These are phyloP conservation scores for Aspergillus sparsus DNA, from an alignment of 495 filamentous ascomycete species.

Conservation along the genomic window DNA sequence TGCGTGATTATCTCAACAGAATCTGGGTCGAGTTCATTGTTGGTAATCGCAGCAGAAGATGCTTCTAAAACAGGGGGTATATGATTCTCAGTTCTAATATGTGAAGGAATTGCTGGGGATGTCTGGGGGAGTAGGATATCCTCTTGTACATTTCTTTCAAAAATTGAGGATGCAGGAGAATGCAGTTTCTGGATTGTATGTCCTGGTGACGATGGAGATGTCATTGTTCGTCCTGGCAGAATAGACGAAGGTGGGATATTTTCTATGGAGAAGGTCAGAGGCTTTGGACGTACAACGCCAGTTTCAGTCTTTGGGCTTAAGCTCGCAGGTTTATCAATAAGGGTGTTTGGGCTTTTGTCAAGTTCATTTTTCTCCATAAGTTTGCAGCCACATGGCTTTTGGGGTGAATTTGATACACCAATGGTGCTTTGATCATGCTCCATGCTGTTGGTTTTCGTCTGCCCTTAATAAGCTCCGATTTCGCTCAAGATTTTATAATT, in stretches of 20 bases:
- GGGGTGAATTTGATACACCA: neutral
- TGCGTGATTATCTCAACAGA: slow-evolving; percentile 18
- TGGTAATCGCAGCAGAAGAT: slow-evolving; percentile 18
- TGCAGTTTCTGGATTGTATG: slow-evolving; percentile 1
- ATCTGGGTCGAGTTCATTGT: slow-evolving; percentile 15
- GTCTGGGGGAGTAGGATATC: slow-evolving; percentile 18
- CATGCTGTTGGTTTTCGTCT: neutral
- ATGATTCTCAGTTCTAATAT: slow-evolving; percentile 22
- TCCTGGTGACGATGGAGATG: slow-evolving; percentile 10
- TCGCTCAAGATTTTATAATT: neutral
- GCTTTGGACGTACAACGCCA: slow-evolving; percentile 8
- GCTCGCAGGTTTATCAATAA: neutral
- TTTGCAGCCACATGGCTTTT: neutral
- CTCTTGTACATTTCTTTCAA: slow-evolving; percentile 21
- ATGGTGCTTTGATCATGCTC: neutral
- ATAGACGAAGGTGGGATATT: slow-evolving; percentile 2
- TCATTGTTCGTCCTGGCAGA: neutral
- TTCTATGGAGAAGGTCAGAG: slow-evolving; percentile 5
- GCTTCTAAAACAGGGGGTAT: slow-evolving; percentile 19
- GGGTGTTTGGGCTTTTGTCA: neutral
- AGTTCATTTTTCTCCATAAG: slow-evolving; percentile 1
- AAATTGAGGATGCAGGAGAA: slow-evolving; percentile 15
- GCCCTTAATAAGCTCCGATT: neutral
- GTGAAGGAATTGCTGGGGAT: slow-evolving; percentile 18
- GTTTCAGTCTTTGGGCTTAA: neutral